Evolutionary conservation across 768 basidiomycete species (phyloP).

Genomic region (Clitopilus hobsonii): DNA sequence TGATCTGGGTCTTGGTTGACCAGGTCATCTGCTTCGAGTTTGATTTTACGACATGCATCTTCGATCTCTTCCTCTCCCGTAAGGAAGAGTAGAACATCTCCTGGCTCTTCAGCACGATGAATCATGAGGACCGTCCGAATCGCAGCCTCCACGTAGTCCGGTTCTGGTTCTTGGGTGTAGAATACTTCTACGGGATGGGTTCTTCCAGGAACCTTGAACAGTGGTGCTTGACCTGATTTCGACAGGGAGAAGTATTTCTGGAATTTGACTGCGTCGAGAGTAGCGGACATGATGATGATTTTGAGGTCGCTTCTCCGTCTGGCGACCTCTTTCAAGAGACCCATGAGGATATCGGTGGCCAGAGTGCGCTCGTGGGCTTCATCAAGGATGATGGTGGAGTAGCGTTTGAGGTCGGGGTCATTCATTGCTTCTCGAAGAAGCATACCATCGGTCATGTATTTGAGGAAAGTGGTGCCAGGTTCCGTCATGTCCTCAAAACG

Average conservation of each 20-base stretch:
- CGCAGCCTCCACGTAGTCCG: constrained; percentile 95
- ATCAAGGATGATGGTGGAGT: constrained; percentile 97
- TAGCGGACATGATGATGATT: constrained; percentile 98
- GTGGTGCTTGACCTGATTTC: constrained; percentile 49
- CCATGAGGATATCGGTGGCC: constrained; percentile 98
- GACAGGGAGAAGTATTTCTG: constrained; percentile 83
- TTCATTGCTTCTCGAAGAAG: constrained; percentile 98
- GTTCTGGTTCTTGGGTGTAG: constrained; percentile 88
- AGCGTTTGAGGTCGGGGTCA: constrained; percentile 81
- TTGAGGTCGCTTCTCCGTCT: constrained; percentile 84
- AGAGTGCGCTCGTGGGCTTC: constrained; percentile 98
- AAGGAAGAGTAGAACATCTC: constrained; percentile 91
- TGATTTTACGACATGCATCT: constrained; percentile 91
- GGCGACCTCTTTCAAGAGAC: constrained; percentile 82
- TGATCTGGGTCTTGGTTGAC: constrained; percentile 61
- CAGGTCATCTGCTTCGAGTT: constrained; percentile 84
- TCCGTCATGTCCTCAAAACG: constrained; percentile 98
- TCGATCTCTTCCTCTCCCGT: constrained; percentile 99
- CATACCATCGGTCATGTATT: constrained; percentile 99
- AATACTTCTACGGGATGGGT: constrained; percentile 96
- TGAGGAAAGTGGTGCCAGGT: constrained; percentile 86
- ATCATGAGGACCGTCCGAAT: constrained; percentile 97
- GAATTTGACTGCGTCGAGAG: constrained; percentile 94
- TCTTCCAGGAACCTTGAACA: constrained; percentile 89
- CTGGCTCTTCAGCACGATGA: constrained; percentile 90